Conservation (phyloP, 306 rosid species). For the Neltuma alba region DNA sequence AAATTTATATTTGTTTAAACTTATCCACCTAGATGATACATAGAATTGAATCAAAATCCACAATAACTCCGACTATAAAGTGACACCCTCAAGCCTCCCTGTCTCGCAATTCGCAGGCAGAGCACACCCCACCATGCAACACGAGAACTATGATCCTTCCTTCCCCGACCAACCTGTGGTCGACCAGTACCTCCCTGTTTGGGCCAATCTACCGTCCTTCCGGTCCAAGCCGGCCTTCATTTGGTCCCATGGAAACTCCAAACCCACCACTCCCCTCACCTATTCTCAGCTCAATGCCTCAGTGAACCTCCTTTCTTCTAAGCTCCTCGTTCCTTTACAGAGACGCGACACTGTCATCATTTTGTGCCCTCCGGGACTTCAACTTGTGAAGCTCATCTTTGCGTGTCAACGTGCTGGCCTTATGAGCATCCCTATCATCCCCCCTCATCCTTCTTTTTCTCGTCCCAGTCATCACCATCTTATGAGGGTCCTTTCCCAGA, state of each 20-base stretch:
- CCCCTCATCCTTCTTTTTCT: conserved; percentile 63
- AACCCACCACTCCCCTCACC: conserved; percentile 36
- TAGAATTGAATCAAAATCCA: background rate
- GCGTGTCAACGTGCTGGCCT: conserved; percentile 82
- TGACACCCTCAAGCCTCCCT: background rate
- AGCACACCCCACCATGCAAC: conserved; percentile 42
- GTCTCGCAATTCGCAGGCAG: background rate
- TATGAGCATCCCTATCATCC: conserved; percentile 62
- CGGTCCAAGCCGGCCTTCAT: conserved; percentile 73
- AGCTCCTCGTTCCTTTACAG: conserved; percentile 44
- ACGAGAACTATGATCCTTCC: conserved; percentile 75
- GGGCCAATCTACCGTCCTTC: conserved; percentile 75
- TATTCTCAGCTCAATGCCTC: conserved; percentile 64
- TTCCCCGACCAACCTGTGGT: conserved; percentile 89
- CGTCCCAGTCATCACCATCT: conserved; percentile 59
- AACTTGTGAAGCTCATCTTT: conserved; percentile 63
- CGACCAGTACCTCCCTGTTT: conserved; percentile 67
- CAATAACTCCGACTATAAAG: conserved; percentile 41
- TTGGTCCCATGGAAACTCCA: conserved; percentile 53
- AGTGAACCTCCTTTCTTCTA: conserved; percentile 45
- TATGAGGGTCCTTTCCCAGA: conserved; percentile 57
- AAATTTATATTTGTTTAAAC: background rate
- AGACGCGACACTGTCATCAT: conserved; percentile 58
- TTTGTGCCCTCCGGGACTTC: conserved; percentile 73
- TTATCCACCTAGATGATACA: background rate